These are phyloP conservation scores for Fabrea salina DNA, from an alignment of 169 alveolate species.

Conservation along the genomic window DNA sequence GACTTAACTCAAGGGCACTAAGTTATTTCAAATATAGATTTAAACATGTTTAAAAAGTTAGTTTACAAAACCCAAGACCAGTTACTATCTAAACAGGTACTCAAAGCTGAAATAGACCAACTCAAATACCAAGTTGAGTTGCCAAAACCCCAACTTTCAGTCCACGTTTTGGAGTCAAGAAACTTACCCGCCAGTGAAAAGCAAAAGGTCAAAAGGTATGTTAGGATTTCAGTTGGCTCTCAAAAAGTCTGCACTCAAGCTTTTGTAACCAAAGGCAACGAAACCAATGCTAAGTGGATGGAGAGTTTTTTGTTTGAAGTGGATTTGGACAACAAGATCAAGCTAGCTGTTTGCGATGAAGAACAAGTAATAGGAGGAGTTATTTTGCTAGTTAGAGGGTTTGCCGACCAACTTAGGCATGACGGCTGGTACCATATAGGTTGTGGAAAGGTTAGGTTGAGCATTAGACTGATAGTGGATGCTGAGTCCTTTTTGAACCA, in stretches of 20 bases:
- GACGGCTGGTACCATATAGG: constrained; percentile 25
- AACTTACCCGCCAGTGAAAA: not conserved
- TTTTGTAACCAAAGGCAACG: not conserved
- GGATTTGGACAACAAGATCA: not conserved
- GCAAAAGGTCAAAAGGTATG: not conserved
- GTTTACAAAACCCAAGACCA: not conserved
- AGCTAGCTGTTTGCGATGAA: not conserved
- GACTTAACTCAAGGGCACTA: no score
- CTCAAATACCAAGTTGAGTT: not conserved
- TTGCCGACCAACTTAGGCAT: constrained; percentile 16
- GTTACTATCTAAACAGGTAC: not conserved
- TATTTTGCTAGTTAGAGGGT: not conserved
- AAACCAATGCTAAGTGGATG: not conserved
- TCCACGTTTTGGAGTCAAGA: not conserved
- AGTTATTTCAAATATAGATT: no score
- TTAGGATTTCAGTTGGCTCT: not conserved
- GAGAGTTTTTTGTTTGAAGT: not conserved
- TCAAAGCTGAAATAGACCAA: constrained; percentile 9
- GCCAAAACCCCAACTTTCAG: not conserved
- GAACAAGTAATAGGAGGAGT: not conserved
- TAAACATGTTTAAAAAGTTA: constrained; percentile 25
- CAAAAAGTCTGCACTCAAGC: not conserved
- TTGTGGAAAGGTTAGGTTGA: constrained; percentile 2
- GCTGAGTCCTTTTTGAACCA: not conserved
- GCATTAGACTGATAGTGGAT: not conserved